Evolutionary conservation across 208 protist species (phyloP).

Genomic region (Spironucleus salmonicida): DNA sequence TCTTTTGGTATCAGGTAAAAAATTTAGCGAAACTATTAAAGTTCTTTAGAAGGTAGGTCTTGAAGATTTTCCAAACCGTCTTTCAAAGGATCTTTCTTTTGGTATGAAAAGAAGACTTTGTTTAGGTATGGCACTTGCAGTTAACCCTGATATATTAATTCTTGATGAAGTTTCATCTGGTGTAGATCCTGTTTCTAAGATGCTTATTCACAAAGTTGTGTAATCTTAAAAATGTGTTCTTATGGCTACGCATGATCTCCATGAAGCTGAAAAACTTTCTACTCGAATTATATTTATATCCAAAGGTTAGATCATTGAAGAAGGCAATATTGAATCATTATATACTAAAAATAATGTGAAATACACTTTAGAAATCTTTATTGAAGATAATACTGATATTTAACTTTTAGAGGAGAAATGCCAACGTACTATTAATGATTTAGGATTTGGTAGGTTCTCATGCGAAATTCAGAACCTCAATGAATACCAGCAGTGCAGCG

Average conservation of each 20-base stretch:
- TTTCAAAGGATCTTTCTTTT: not conserved
- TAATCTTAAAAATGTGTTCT: not conserved
- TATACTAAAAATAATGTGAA: too few relatives aligned
- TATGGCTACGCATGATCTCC: not conserved
- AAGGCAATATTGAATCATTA: too few relatives aligned
- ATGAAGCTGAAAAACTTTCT: not conserved
- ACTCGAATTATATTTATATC: not conserved
- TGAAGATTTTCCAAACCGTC: not conserved
- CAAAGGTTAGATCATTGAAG: too few relatives aligned
- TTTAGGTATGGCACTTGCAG: slow-evolving; percentile 4
- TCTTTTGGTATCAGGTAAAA: not conserved
- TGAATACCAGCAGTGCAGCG: too few relatives aligned
- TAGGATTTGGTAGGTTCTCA: too few relatives aligned
- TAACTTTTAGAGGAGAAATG: too few relatives aligned
- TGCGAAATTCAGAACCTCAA: too few relatives aligned
- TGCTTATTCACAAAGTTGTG: not conserved
- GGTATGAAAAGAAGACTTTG: slow-evolving; percentile 11
- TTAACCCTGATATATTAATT: not conserved
- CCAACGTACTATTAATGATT: too few relatives aligned
- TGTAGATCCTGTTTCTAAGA: slow-evolving; percentile 8
- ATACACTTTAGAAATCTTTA: too few relatives aligned
- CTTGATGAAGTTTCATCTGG: slow-evolving; percentile 17
- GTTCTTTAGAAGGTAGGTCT: not conserved
- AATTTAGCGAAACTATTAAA: not conserved
- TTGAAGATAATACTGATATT: too few relatives aligned